These are phyloP conservation scores for Linnemannia elongata DNA, from an alignment of 192 early-diverging fungal species.

Conservation along the genomic window DNA sequence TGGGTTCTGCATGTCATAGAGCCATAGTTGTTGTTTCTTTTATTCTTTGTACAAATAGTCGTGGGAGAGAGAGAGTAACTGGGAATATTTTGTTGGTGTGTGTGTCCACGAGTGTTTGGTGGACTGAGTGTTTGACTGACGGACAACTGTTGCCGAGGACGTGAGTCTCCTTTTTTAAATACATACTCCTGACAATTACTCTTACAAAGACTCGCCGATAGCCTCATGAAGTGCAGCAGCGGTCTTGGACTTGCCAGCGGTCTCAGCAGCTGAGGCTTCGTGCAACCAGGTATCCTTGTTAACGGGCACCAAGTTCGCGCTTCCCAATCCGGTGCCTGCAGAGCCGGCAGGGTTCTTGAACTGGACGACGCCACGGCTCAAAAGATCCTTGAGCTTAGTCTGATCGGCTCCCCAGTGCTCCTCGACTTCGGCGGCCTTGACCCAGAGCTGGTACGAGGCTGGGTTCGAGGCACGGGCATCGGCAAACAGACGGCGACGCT, in stretches of 20 bases:
- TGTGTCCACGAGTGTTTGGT: not conserved
- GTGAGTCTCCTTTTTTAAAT: not conserved
- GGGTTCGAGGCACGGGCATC: conserved; percentile 51
- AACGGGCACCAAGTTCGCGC: conserved; percentile 7
- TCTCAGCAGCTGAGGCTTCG: conserved; percentile 23
- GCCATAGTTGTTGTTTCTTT: not conserved
- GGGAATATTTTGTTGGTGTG: not conserved
- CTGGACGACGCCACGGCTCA: conserved; percentile 32
- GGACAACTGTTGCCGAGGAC: not conserved
- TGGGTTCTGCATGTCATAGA: not conserved
- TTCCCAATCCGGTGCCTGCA: conserved; percentile 26
- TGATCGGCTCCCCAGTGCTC: conserved; percentile 55
- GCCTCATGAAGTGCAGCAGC: conserved; percentile 37
- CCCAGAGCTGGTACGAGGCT: conserved; percentile 44
- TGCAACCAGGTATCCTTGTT: conserved; percentile 39
- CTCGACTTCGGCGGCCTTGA: conserved; percentile 54
- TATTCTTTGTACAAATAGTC: not conserved
- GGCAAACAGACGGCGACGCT: conserved; percentile 55
- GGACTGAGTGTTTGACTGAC: not conserved
- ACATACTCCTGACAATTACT: not conserved
- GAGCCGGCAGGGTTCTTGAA: conserved; percentile 57
- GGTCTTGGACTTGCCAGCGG: conserved; percentile 37
- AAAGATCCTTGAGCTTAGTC: conserved; percentile 44
- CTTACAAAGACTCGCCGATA: conserved; percentile 33
- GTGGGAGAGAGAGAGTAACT: not conserved